These are phyloP conservation scores for Yamadazyma mexicana DNA, from an alignment of 1,139 yeast genomes.

Conservation along the genomic window DNA sequence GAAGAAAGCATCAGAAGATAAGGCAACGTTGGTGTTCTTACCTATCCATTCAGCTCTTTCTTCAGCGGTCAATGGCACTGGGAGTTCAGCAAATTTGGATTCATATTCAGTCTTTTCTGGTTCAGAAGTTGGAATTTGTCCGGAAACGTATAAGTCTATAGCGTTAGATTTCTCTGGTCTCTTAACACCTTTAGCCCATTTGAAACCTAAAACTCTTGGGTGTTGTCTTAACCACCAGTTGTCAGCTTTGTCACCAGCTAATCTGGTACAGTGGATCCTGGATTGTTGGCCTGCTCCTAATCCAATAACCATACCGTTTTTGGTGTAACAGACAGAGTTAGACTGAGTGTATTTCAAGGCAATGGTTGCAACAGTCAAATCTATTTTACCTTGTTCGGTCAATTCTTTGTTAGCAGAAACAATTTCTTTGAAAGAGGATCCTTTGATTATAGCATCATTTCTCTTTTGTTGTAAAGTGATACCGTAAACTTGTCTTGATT, in stretches of 20 bases:
- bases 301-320: conserved; percentile 98
- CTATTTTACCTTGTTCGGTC: conserved; percentile 89
- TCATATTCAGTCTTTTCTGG: conserved; percentile 94
- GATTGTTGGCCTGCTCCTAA: conserved; percentile 99
- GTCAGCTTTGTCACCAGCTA: conserved; percentile 99
- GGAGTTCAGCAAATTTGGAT: conserved; percentile 79
- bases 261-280: conserved; percentile 97
- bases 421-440: conserved; percentile 84
- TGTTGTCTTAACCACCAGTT: conserved; percentile 99
- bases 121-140: conserved; percentile 86
- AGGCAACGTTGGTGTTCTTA: conserved; percentile 80
- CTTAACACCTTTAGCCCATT: conserved; percentile 98
- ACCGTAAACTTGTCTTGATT: conserved; percentile 95
- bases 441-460: conserved; percentile 92
- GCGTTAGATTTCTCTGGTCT: conserved; percentile 99
- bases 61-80: conserved; percentile 74
- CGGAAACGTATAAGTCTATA: conserved; percentile 87
- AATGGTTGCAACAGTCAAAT: conserved; percentile 93
- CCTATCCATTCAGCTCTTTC: conserved; percentile 88
- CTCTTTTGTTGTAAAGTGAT: conserved; percentile 94
- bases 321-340: conserved; percentile 96
- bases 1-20: conserved; percentile 98
- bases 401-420: conserved; percentile 83
- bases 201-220: conserved; percentile 85
- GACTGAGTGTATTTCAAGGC: conserved; percentile 97